These are phyloP conservation scores for Clarireedia monteithiana DNA, from an alignment of 2,329 filamentous ascomycete species.

Conservation along the genomic window DNA sequence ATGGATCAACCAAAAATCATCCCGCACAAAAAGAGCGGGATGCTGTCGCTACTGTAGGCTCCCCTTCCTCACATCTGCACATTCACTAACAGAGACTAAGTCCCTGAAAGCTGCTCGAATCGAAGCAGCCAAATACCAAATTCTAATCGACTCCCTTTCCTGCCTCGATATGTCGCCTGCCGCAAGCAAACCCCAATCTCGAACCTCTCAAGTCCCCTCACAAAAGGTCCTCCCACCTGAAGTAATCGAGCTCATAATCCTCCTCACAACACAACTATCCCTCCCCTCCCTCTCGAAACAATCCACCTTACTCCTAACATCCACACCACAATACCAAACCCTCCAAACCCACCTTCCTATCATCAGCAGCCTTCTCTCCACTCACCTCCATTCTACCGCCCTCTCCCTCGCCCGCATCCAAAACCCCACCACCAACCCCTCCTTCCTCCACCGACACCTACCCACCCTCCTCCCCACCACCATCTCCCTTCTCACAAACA, in stretches of 20 bases:
- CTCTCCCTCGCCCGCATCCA: conserved; percentile 41
- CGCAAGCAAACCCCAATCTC: conserved; percentile 20
- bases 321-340: conserved; percentile 40
- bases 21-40: conserved; percentile 42
- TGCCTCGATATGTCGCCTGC: conserved; percentile 32
- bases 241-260: conserved; percentile 45
- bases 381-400: conserved; percentile 42
- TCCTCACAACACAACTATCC: conserved; percentile 40
- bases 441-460: conserved; percentile 50
- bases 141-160: conserved; percentile 44
- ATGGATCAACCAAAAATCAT: conserved; percentile 49
- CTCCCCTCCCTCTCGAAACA: conserved; percentile 29
- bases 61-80: neutral
- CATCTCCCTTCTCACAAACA: conserved; percentile 28
- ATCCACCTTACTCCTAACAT: conserved; percentile 38
- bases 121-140: conserved; percentile 39
- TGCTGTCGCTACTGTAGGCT: conserved; percentile 42
- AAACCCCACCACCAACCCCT: conserved; percentile 39
- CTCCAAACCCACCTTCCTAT: conserved; percentile 41
- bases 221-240: conserved; percentile 32
- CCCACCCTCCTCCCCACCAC: conserved; percentile 39
- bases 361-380: conserved; percentile 41
- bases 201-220: conserved; percentile 9
- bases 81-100: conserved; percentile 34
- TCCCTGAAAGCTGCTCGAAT: conserved; percentile 43